Conservation (phyloP, 768 basidiomycete genomes). For the Kwoniella newhampshirensis region DNA sequence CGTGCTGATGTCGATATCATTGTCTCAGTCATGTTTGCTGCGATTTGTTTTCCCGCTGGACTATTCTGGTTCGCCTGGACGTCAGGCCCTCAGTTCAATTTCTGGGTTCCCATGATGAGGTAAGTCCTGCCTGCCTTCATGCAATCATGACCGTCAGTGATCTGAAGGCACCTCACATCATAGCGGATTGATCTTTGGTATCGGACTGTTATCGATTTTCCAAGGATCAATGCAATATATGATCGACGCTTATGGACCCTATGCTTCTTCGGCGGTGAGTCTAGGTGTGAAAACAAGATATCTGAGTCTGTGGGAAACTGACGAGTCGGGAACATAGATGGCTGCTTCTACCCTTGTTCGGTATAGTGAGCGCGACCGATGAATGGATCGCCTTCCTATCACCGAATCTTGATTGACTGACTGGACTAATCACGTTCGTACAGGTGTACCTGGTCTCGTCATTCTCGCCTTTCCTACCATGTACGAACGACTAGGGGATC, state of each 20-base stretch:
- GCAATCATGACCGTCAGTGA: too few relatives aligned
- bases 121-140: background rate
- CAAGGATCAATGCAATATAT: conserved; percentile 32
- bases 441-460: conserved; percentile 27
- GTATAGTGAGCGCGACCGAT: conserved; percentile 14
- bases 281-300: too few relatives aligned
- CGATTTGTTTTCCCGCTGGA: conserved; percentile 23
- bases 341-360: conserved; percentile 26
- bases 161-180: too few relatives aligned
- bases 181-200: conserved; percentile 29
- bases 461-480: conserved; percentile 28
- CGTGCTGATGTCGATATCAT: background rate
- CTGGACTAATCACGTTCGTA: too few relatives aligned
- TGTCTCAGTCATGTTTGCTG: conserved; percentile 20
- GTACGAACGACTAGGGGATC: conserved; percentile 24
- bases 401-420: background rate
- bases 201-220: conserved; percentile 31
- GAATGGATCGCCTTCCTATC: background rate
- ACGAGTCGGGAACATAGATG: conserved; percentile 11
- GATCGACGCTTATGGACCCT: conserved; percentile 35
- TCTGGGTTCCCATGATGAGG: conserved; percentile 34
- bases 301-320: background rate
- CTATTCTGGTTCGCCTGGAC: conserved; percentile 42
- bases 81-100: conserved; percentile 13
- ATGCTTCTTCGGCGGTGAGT: conserved; percentile 33